phyloP scores from a whole-genome alignment of 2,329 filamentous ascomycete species.

The Cercospora citrullina region DNA sequence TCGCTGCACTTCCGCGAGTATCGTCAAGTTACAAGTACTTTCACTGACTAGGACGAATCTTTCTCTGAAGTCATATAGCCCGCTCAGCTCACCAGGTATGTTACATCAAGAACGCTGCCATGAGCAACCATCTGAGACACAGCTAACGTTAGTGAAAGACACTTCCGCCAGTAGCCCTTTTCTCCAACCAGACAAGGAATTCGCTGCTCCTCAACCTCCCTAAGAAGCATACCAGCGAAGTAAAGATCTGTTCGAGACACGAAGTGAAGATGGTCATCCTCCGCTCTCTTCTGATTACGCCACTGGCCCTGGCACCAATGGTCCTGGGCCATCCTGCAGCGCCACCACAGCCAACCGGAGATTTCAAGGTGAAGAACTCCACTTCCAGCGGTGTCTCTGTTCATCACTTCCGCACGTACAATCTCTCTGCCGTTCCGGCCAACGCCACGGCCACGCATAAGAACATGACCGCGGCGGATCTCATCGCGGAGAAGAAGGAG shows the following conservation, averaged over 20 bases:
- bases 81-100: not conserved
- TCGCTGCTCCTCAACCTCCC: not conserved
- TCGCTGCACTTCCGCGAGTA: too few species aligned
- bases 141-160: not conserved
- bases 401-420: too few species aligned
- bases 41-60: too few species aligned
- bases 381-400: not conserved
- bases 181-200: not conserved
- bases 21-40: too few species aligned
- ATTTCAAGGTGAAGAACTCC: not conserved
- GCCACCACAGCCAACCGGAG: not conserved
- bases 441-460: too few species aligned
- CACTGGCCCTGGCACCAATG: not conserved
- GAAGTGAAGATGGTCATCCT: not conserved
- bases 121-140: not conserved
- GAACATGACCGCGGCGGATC: too few species aligned
- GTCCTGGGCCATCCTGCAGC: not conserved
- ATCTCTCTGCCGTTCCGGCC: too few species aligned
- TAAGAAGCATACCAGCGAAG: not conserved
- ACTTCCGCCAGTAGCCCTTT: not conserved
- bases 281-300: not conserved
- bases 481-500: too few species aligned
- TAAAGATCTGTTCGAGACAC: not conserved
- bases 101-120: not conserved
- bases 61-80: not conserved